phyloP scores from a whole-genome alignment of 139 green algal species.

The Haematococcus lacustris region DNA sequence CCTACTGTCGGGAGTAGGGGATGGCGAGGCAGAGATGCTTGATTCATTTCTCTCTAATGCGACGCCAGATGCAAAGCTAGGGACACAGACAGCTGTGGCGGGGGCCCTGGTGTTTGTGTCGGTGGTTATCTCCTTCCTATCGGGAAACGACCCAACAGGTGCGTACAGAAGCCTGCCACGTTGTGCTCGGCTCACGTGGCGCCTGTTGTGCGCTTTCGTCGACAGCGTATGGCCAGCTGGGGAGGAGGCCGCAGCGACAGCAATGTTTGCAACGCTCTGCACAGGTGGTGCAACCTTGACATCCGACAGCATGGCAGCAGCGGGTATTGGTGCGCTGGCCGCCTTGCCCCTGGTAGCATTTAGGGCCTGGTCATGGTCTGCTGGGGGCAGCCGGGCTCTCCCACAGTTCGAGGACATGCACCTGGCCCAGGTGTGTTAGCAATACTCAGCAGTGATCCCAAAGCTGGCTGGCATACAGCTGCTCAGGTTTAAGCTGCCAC shows the following conservation, averaged over 20 bases:
- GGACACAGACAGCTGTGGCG: slow-evolving; percentile 8
- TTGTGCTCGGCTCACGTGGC: background rate
- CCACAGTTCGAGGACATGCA: slow-evolving; percentile 23
- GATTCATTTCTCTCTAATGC: slow-evolving; percentile 18
- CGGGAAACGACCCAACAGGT: slow-evolving; percentile 27
- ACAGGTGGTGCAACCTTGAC: slow-evolving; percentile 5
- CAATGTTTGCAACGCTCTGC: background rate
- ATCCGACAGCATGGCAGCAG: background rate
- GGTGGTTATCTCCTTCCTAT: slow-evolving; percentile 10
- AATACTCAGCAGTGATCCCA: background rate
- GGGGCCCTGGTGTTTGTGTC: background rate
- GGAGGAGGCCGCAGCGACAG: background rate
- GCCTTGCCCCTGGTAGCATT: slow-evolving; percentile 17
- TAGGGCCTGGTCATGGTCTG: slow-evolving; percentile 22
- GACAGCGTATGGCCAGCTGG: background rate
- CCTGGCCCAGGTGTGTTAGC: slow-evolving; percentile 1
- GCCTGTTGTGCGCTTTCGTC: background rate
- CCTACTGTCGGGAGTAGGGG: slow-evolving; percentile 1
- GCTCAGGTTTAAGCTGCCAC: background rate
- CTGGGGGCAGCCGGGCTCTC: background rate
- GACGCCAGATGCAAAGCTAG: slow-evolving; percentile 18
- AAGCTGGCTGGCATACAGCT: background rate
- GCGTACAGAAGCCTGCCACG: background rate
- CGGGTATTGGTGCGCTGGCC: background rate
- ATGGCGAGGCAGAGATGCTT: slow-evolving; percentile 19